Percentiles rank a stretch among this genome's conserved stretches.
Evolutionary conservation across 2,329 filamentous ascomycete genomes (phyloP).

Genomic region (Nothopassalora personata): DNA sequence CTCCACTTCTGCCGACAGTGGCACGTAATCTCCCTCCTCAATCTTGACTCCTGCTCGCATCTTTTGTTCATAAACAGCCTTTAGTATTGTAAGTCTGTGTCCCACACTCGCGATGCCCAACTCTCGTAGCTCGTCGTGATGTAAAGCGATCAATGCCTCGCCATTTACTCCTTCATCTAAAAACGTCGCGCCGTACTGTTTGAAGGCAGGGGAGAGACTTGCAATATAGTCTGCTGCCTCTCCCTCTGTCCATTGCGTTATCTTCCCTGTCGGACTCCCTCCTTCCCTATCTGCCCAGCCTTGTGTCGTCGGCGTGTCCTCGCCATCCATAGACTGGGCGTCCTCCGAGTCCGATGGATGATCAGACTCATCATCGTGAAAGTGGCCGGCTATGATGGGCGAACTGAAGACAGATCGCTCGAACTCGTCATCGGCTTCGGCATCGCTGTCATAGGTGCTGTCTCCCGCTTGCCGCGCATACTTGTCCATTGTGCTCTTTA

Average conservation of each 20-base stretch:
- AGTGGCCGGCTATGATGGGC: slow-evolving; percentile 60
- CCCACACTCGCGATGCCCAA: slow-evolving; percentile 91
- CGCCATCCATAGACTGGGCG: slow-evolving; percentile 37
- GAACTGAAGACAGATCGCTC: slow-evolving; percentile 65
- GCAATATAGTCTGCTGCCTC: slow-evolving; percentile 87
- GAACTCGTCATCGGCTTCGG: slow-evolving; percentile 77
- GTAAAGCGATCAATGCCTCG: slow-evolving; percentile 79
- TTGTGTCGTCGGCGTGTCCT: slow-evolving; percentile 71
- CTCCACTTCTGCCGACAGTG: slow-evolving; percentile 82
- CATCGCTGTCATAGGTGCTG: slow-evolving; percentile 64
- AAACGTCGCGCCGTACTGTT: slow-evolving; percentile 31
- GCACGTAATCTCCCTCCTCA: slow-evolving; percentile 89
- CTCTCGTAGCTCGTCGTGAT: slow-evolving; percentile 89
- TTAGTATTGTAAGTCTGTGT: slow-evolving; percentile 88
- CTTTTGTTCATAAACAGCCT: slow-evolving; percentile 94
- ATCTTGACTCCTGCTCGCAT: slow-evolving; percentile 86
- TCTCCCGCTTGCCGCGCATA: slow-evolving; percentile 30
- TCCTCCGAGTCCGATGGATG: slow-evolving; percentile 52
- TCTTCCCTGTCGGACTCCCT: slow-evolving; percentile 63
- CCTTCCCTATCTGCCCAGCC: slow-evolving; percentile 32
- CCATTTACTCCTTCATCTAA: slow-evolving; percentile 91
- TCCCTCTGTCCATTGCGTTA: slow-evolving; percentile 75
- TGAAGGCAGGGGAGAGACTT: slow-evolving; percentile 25
- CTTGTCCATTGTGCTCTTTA: slow-evolving; percentile 27
- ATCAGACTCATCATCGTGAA: slow-evolving; percentile 55